Conservation (phyloP, 768 basidiomycete genomes). For the Coprinopsis strossmayeri region DNA sequence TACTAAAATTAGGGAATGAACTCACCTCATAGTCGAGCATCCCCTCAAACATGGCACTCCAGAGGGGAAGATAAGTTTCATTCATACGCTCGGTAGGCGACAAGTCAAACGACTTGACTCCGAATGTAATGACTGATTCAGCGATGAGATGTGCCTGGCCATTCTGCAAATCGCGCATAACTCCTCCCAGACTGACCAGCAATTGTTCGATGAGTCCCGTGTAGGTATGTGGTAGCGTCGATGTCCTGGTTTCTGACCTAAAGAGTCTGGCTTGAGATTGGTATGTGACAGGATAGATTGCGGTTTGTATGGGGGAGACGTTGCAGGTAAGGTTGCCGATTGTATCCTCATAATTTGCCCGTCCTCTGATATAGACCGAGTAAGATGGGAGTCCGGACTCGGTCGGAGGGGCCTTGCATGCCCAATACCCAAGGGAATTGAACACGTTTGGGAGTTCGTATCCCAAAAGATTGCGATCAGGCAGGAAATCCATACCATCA, state of each 20-base stretch:
- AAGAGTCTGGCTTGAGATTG: slow-evolving; percentile 1
- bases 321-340: slow-evolving; percentile 17
- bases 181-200: not conserved
- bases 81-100: not conserved
- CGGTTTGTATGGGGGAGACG: slow-evolving; percentile 13
- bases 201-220: slow-evolving; percentile 3
- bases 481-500: not conserved
- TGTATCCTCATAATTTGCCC: not conserved
- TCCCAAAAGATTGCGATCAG: not conserved
- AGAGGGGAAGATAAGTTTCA: slow-evolving; percentile 13
- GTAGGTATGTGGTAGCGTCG: not conserved
- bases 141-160: not conserved
- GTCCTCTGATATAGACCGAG: slow-evolving; percentile 12
- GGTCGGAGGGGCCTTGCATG: slow-evolving; percentile 7
- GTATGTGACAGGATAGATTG: slow-evolving; percentile 15
- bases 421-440: slow-evolving; percentile 13
- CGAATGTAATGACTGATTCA: slow-evolving; percentile 13
- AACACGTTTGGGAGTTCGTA: not conserved
- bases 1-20: not conserved
- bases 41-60: slow-evolving; percentile 18
- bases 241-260: not conserved
- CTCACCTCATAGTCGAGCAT: slow-evolving; percentile 13
- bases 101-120: slow-evolving; percentile 14
- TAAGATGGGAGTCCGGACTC: slow-evolving; percentile 3
- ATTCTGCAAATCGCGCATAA: slow-evolving; percentile 1